Evolutionary conservation across 2,329 filamentous ascomycete species (phyloP), one percentile per base, ranked within the genome.

Genomic region (Penicillium corylophilum): DNA sequence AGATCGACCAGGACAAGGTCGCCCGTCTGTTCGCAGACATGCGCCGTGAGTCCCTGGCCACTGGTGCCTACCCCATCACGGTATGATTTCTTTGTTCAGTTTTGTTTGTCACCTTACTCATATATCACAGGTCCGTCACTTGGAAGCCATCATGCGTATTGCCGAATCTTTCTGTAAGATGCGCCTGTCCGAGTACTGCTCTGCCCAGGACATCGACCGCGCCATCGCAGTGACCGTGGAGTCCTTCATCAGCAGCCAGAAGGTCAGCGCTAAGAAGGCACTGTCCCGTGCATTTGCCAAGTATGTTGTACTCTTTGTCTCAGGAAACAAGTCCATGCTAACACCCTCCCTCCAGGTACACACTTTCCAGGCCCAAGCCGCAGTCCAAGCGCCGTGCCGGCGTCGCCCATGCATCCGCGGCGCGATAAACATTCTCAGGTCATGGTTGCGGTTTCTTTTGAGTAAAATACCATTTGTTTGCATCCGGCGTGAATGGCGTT

Each of bases 1-100:
- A 97, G 70, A 95, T 99, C 73, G 94, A 99, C 62, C 90, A 96
- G 71, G 94, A 97, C 75, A 99, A 99, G 78, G 84, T 99, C 28
- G 89, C 94, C 2, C 83, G 93, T 45, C 79, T 99, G 8, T 99
- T 97, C 69, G 89, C 92, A 24, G 94, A 99, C 68, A 97, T 99
- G 93, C 82, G 94, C 62, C 82, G 91, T 61, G 94, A 99, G 74
- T 92, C 87, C 22, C 77, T 96, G 55, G 92, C 92, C 1, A 99
- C 94, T 22, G 94, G 94, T 20, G 94, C 93, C 20, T 99, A 97
- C 71, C 94, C 94, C 4, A 99, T 99, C 57, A 99, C 94, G 23
- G 94, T 97, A 81, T 77, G 89, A 80, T 29, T 22, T 23, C 33
- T 22, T 7, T 28, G 35, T 31, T 22, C 2, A 13, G 3, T 10